These are phyloP conservation scores for Cunninghamia lanceolata DNA, from an alignment of 75 land plant species.

Conservation along the genomic window DNA sequence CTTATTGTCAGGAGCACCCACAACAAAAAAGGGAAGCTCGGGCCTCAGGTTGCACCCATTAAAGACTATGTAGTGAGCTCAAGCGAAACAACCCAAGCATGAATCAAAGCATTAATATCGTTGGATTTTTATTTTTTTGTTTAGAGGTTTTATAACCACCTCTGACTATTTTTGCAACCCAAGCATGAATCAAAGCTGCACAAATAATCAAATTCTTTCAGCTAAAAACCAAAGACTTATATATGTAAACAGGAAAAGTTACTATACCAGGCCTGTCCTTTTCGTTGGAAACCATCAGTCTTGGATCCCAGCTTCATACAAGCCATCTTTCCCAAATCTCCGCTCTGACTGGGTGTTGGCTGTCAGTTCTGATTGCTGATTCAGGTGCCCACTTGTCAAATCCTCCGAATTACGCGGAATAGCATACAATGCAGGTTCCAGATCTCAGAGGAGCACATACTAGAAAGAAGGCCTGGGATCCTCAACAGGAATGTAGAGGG, in stretches of 20 bases:
- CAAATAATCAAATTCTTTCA: background rate
- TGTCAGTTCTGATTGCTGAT: background rate
- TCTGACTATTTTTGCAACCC: background rate
- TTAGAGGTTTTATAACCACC: background rate
- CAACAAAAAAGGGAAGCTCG: background rate
- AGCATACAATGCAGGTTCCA: background rate
- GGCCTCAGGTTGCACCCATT: background rate
- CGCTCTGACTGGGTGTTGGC: background rate
- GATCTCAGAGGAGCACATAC: background rate
- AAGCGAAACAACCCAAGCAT: background rate
- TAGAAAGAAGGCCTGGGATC: background rate
- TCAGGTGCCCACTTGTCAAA: background rate
- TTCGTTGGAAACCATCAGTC: constrained; percentile 63
- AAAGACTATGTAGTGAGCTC: background rate
- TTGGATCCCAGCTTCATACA: constrained; percentile 81
- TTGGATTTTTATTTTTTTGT: background rate
- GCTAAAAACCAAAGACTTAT: background rate
- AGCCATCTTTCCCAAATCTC: constrained; percentile 47
- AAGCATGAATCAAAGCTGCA: too few relatives aligned
- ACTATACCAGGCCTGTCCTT: constrained; percentile 86
- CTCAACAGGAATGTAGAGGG: background rate
- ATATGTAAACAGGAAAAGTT: background rate
- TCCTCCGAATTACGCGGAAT: background rate
- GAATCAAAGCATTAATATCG: background rate
- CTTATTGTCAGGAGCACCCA: background rate